Percentiles rank a stretch among this genome's conserved stretches.
Evolutionary conservation across 2,329 filamentous ascomycete genomes (phyloP).

Genomic region (Domatiomyces catenatus): DNA sequence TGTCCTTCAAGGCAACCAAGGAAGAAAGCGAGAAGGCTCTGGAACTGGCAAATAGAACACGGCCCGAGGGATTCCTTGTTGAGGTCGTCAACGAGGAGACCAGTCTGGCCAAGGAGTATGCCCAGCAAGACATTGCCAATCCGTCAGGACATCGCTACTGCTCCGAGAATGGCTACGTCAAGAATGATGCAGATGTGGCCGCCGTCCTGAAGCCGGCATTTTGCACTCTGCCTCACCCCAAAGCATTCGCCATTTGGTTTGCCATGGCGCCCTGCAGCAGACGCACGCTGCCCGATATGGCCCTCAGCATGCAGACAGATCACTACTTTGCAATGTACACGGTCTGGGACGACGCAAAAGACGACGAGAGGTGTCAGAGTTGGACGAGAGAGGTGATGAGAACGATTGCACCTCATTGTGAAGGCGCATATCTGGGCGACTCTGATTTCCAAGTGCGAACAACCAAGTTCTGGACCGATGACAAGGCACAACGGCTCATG

Average conservation of each 20-base stretch:
- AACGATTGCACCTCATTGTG: slow-evolving; percentile 26
- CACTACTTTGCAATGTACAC: slow-evolving; percentile 42
- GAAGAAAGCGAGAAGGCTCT: slow-evolving; percentile 21
- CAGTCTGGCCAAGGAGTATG: slow-evolving; percentile 28
- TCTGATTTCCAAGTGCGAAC: slow-evolving; percentile 36
- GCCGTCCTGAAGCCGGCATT: slow-evolving; percentile 33
- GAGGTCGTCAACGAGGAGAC: slow-evolving; percentile 29
- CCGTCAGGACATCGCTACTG: slow-evolving; percentile 36
- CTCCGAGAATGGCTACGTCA: slow-evolving; percentile 37
- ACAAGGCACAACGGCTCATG: slow-evolving; percentile 29
- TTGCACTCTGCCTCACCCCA: slow-evolving; percentile 31
- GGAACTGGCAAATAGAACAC: slow-evolving; percentile 23
- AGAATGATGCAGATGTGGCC: slow-evolving; percentile 33
- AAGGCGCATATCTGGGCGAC: slow-evolving; percentile 41
- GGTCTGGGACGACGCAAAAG: slow-evolving; percentile 33
- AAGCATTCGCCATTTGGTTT: slow-evolving; percentile 36
- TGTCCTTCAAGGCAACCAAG: slow-evolving; percentile 5
- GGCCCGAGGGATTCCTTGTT: slow-evolving; percentile 24
- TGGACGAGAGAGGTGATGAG: slow-evolving; percentile 33
- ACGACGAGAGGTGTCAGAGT: slow-evolving; percentile 29
- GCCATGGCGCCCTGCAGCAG: slow-evolving; percentile 36
- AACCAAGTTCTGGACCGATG: slow-evolving; percentile 35
- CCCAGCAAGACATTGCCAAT: slow-evolving; percentile 31
- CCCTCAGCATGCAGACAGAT: slow-evolving; percentile 39
- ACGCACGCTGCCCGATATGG: slow-evolving; percentile 34